A percentile compares a stretch with the other conserved stretches of the same genome.
Conservation (phyloP, 768 basidiomycete species). For the Coprinopsis strossmayeri region DNA sequence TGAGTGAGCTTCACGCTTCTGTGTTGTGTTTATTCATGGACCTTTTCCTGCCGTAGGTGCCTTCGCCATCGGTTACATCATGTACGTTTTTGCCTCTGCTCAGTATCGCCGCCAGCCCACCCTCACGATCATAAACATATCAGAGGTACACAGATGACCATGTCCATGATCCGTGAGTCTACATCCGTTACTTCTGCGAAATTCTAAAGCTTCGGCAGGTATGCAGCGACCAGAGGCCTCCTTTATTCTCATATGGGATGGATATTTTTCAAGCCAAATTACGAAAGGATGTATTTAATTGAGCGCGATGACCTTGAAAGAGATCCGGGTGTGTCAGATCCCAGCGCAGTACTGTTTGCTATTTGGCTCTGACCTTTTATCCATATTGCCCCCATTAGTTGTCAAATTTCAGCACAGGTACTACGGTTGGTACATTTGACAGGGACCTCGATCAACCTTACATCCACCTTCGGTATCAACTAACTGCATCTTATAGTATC, state of each 20-base stretch:
- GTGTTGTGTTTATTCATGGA: too few relatives aligned
- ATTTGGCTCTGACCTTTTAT: too few relatives aligned
- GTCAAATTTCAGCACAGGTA: constrained; percentile 66
- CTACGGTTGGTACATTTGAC: constrained; percentile 43
- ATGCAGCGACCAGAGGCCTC: constrained; percentile 67
- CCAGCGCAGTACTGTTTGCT: too few relatives aligned
- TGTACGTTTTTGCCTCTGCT: constrained; percentile 27
- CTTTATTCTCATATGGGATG: constrained; percentile 80
- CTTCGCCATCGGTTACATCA: constrained; percentile 73
- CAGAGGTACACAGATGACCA: constrained; percentile 70
- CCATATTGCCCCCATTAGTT: too few relatives aligned
- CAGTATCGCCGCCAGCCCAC: constrained; percentile 1
- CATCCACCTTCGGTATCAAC: too few relatives aligned
- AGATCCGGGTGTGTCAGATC: constrained; percentile 51
- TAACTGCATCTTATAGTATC: too few relatives aligned
- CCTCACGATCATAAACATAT: neutral
- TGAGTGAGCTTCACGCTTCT: too few relatives aligned
- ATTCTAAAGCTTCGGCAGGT: constrained; percentile 29
- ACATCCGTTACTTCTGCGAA: neutral
- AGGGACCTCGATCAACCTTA: too few relatives aligned
- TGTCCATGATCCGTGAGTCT: constrained; percentile 50
- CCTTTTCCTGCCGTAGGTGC: too few relatives aligned
- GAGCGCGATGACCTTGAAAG: constrained; percentile 62
- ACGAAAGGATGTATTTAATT: constrained; percentile 53
- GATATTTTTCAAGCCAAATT: constrained; percentile 75